Base-by-base conservation (phyloP, 805 yeast species). In the Dipodascopsis tothii region DNA sequence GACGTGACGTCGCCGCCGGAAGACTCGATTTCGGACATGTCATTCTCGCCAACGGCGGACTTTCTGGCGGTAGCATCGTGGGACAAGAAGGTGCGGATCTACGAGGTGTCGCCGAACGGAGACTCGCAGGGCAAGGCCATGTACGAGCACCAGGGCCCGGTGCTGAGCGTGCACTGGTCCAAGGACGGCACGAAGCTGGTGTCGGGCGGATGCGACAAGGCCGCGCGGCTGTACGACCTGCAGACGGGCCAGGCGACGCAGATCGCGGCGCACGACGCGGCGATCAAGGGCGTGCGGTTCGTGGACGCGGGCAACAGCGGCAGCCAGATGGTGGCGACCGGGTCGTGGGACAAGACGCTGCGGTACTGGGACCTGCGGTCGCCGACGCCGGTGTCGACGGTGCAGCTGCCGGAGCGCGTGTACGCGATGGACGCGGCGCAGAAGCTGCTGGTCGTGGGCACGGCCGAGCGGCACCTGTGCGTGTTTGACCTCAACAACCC, bases 291-390 rank as follows among this genome's bases (percentile, higher is more conserved):
- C 11, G 83, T 90, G 19, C 70, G 94, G 43, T 78, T 74, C 49
- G 95, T 85, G 7, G 81, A 80, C 49, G 81, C 88, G 60, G 95
- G 94, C 0, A 86, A 88, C n/a, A 70, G 80, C 5, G 84, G 83
- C 56, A 71, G 68, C 22, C 86, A 76, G 34, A 84, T 84, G 52
- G 77, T 90, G 21, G 96, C 87, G 2, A 77, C 88, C 35, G 96
- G 95, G 5, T 85, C 96, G 4, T 92, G 96, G 96, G 98, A 92
- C 65, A 87, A 86, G 66, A 86, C 96, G 1, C 66, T 92, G 51
- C 80, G 77, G 61, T 92, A 92, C 65, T 90, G 98, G 98, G 97
- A 92, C 65, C 71, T 84, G 67, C 79, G 96, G 59, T 79, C 80
- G 53, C 68, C 57, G 36, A 83, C 81, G 36, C 92, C 97, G 16